Evolutionary conservation across 2,329 filamentous ascomycete species (phyloP).

Genomic region (Paraconiothyrium sp.): DNA sequence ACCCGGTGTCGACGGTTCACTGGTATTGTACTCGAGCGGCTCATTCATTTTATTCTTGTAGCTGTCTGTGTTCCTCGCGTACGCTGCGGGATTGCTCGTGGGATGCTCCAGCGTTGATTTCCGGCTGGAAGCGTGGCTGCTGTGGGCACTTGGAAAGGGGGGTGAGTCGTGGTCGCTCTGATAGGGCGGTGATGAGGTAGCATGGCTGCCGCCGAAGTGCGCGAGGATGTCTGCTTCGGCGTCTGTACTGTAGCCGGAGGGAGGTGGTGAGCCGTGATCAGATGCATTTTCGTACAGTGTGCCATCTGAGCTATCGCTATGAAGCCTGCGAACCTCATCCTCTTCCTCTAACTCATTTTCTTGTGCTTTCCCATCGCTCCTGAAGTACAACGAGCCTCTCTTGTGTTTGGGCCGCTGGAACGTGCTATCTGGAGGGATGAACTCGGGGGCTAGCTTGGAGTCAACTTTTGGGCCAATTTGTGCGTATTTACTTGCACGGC

Average conservation of each 20-base stretch:
- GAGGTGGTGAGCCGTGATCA: neutral
- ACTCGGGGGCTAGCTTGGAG: neutral
- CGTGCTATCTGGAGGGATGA: neutral
- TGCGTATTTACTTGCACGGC: neutral
- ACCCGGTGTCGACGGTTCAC: no score
- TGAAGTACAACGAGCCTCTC: neutral
- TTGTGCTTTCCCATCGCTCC: neutral
- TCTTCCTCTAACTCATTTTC: neutral
- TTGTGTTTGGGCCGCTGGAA: neutral
- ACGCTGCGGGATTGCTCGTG: constrained; percentile 1
- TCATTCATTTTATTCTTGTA: neutral
- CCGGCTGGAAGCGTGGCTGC: neutral
- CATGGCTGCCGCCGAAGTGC: neutral
- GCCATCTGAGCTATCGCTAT: neutral
- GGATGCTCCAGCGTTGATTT: neutral
- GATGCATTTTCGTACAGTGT: neutral
- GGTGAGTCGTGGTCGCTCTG: neutral
- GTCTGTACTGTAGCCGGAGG: neutral
- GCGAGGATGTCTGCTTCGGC: neutral
- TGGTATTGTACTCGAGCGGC: neutral
- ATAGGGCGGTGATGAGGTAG: neutral
- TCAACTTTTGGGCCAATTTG: constrained; percentile 1
- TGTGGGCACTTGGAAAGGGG: neutral
- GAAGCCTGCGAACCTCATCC: neutral
- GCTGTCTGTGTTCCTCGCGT: neutral